A percentile compares a stretch with the other conserved stretches of the same genome.
These are phyloP conservation scores for Exophiala calicioides DNA, from an alignment of 2,329 filamentous ascomycete genomes.

Conservation along the genomic window DNA sequence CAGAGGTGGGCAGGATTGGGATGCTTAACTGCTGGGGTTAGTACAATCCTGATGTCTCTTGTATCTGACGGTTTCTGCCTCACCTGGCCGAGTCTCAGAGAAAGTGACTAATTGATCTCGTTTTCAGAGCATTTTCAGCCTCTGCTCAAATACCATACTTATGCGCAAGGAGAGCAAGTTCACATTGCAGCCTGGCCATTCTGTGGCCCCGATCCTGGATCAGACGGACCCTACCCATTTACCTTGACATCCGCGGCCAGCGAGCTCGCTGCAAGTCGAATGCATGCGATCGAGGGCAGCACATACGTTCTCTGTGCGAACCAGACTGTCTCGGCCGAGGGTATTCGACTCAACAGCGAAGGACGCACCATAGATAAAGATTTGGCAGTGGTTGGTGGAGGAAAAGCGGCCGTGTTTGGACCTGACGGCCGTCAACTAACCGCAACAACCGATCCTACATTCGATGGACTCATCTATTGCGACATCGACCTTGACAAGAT, in stretches of 20 bases:
- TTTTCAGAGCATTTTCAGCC: conserved; percentile 56
- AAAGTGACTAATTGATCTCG: too few species aligned
- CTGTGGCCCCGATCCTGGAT: neutral
- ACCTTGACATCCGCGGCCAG: conserved; percentile 3
- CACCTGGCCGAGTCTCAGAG: too few species aligned
- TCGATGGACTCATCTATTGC: conserved; percentile 50
- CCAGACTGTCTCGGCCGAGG: conserved; percentile 7
- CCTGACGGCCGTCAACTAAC: conserved; percentile 53
- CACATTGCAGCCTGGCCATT: conserved; percentile 54
- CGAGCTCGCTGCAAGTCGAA: conserved; percentile 5
- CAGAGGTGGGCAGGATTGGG: conserved; percentile 1
- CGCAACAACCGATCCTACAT: conserved; percentile 32
- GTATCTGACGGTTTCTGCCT: too few species aligned
- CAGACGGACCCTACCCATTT: conserved; percentile 6
- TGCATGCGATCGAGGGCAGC: conserved; percentile 4
- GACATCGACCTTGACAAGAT: conserved; percentile 49
- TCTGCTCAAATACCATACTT: conserved; percentile 51
- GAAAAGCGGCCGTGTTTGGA: conserved; percentile 46
- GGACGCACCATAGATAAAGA: neutral
- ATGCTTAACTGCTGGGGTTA: conserved; percentile 2
- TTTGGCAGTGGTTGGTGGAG: conserved; percentile 41
- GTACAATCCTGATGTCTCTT: too few species aligned
- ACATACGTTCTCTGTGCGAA: neutral
- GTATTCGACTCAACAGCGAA: conserved; percentile 3
- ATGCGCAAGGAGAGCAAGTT: conserved; percentile 47